phyloP scores from a whole-genome alignment of 1,284 basidiomycete species.

The Ganoderma meredithae region DNA sequence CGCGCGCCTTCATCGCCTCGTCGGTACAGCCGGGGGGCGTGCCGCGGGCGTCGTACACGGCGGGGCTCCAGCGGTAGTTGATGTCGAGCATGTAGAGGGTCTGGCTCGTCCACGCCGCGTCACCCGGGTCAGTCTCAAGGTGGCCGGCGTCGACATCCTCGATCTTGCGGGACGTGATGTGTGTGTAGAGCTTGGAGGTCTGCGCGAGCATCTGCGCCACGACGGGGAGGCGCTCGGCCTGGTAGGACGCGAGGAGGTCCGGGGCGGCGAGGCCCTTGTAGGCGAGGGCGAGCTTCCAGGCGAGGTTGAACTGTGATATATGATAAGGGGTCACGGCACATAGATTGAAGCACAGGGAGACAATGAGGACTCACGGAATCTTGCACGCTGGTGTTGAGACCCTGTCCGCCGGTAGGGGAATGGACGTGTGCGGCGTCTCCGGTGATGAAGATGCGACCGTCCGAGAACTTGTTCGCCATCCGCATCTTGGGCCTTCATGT shows the following conservation, averaged over 20 bases:
- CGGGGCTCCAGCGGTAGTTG: conserved; percentile 56
- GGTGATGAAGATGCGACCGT: conserved; percentile 45
- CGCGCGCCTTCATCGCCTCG: conserved; percentile 20
- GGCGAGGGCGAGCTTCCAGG: conserved; percentile 44
- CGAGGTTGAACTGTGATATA: conserved; percentile 40
- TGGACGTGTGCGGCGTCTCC: conserved; percentile 45
- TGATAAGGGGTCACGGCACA: neutral
- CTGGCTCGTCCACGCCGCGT: neutral
- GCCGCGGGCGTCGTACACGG: conserved; percentile 49
- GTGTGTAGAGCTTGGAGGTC: conserved; percentile 20
- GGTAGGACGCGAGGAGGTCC: conserved; percentile 36
- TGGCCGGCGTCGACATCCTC: no score
- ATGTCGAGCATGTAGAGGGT: conserved; percentile 50
- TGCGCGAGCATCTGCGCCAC: conserved; percentile 37
- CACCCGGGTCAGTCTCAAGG: no score
- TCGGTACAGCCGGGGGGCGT: conserved; percentile 12
- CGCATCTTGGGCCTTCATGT: conserved; percentile 46
- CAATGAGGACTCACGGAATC: conserved; percentile 32
- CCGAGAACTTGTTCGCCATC: conserved; percentile 45
- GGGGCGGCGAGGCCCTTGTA: conserved; percentile 36
- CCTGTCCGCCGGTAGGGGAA: conserved; percentile 42
- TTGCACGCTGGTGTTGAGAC: conserved; percentile 38
- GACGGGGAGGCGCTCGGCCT: conserved; percentile 40
- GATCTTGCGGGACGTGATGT: no score
- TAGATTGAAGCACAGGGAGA: neutral